Percentiles rank a stretch among this genome's conserved stretches.
phyloP scores from a whole-genome alignment of 1,284 basidiomycete species.

The Flammula alnicola region DNA sequence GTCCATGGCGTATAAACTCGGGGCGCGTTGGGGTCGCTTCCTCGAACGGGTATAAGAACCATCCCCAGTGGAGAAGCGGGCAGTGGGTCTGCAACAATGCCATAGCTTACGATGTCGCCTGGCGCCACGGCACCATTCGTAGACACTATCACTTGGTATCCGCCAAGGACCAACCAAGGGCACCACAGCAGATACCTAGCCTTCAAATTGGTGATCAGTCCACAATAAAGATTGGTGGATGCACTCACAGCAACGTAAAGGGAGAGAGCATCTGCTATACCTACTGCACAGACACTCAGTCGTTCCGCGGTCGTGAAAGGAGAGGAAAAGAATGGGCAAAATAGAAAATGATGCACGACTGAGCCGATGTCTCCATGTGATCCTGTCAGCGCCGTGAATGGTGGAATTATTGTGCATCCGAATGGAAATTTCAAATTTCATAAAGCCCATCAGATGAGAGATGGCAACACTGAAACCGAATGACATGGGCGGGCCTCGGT shows the following conservation, averaged over 20 bases:
- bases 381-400: too few species aligned
- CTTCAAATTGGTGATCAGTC: neutral
- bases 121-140: neutral
- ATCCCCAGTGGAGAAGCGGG: neutral
- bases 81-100: conserved; percentile 1
- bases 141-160: neutral
- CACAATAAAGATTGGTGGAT: neutral
- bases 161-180: neutral
- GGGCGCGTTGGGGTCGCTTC: neutral
- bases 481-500: too few species aligned
- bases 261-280: neutral
- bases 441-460: too few species aligned
- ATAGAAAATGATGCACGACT: too few species aligned
- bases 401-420: too few species aligned
- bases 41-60: neutral
- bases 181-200: neutral
- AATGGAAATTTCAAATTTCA: too few species aligned
- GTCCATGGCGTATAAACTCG: neutral
- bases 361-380: too few species aligned
- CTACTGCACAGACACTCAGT: too few species aligned
- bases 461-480: too few species aligned
- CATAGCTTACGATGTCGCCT: conserved; percentile 1
- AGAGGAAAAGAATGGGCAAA: too few species aligned
- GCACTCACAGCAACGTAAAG: neutral
- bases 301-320: too few species aligned